Conservation (phyloP, 345 rosid genomes). For the Camelina laxa region DNA sequence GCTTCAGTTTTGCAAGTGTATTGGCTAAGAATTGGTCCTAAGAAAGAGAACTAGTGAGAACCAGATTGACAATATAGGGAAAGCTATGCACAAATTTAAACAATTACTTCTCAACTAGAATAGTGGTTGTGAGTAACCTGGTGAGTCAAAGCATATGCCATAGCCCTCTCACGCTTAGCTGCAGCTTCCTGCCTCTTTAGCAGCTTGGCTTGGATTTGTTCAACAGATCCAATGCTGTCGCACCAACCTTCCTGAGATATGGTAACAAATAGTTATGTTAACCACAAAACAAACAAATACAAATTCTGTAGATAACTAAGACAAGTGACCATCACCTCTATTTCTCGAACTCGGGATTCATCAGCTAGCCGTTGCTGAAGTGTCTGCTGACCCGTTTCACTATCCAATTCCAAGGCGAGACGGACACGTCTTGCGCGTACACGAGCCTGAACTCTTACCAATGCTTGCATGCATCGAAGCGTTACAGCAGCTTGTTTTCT, state of each 20-base stretch:
- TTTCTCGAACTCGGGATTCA: slow-evolving; percentile 85
- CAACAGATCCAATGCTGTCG: slow-evolving; percentile 92
- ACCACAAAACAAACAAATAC: background rate
- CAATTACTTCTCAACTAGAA: slow-evolving; percentile 14
- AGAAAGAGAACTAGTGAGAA: slow-evolving; percentile 5
- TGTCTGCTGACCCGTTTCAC: slow-evolving; percentile 75
- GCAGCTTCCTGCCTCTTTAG: slow-evolving; percentile 98
- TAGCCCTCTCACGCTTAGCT: slow-evolving; percentile 98
- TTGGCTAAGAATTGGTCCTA: slow-evolving; percentile 11
- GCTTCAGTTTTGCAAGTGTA: slow-evolving; percentile 4
- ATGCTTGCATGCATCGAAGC: slow-evolving; percentile 99
- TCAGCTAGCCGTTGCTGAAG: slow-evolving; percentile 81
- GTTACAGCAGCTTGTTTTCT: slow-evolving; percentile 99
- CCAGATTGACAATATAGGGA: background rate
- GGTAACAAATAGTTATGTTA: slow-evolving; percentile 17
- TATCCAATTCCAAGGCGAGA: slow-evolving; percentile 88
- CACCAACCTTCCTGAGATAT: slow-evolving; percentile 93
- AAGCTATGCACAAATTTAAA: background rate
- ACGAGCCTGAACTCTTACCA: slow-evolving; percentile 99
- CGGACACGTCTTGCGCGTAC: slow-evolving; percentile 98
- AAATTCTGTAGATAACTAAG: background rate
- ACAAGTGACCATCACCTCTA: slow-evolving; percentile 60
- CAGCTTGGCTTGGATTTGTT: slow-evolving; percentile 90
- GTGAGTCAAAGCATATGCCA: slow-evolving; percentile 98
- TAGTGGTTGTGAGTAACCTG: slow-evolving; percentile 59